Conservation (phyloP, 345 rosid species). For the Arabis alpina region DNA sequence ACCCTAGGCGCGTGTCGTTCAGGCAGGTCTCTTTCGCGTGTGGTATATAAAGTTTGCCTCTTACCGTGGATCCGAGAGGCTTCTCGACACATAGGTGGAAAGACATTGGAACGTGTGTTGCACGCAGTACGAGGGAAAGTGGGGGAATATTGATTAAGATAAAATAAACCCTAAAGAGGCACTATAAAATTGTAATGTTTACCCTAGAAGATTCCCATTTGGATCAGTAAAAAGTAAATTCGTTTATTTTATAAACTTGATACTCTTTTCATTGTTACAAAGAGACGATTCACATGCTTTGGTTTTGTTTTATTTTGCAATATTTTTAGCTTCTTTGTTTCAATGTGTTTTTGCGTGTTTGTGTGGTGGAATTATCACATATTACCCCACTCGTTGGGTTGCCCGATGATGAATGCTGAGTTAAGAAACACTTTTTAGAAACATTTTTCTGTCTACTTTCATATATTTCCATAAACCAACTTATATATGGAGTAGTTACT, state of each 20-base stretch:
- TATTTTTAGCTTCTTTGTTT: background rate
- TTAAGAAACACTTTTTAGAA: background rate
- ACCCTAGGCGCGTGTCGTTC: constrained; percentile 50
- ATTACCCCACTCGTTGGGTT: constrained; percentile 14
- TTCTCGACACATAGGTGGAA: constrained; percentile 6
- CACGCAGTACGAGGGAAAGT: constrained; percentile 9
- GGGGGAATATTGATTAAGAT: background rate
- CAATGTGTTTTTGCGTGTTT: background rate
- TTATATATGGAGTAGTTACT: too few species aligned
- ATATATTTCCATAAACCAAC: background rate
- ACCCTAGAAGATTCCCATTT: constrained; percentile 20
- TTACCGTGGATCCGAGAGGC: constrained; percentile 15
- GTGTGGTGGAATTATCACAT: constrained; percentile 27
- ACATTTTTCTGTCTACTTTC: background rate
- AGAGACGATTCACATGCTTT: constrained; percentile 1
- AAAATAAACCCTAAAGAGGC: constrained; percentile 20
- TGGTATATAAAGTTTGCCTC: constrained; percentile 6
- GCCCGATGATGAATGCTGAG: background rate
- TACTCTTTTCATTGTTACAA: background rate
- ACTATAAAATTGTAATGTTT: background rate
- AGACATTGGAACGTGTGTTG: constrained; percentile 15
- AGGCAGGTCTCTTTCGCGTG: background rate
- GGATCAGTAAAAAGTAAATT: background rate
- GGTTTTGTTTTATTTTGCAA: background rate
- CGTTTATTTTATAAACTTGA: constrained; percentile 10